Evolutionary conservation across 73 alveolate genomes (phyloP), one percentile per base, ranked within the genome.

Genomic region (Blepharisma stoltei): DNA sequence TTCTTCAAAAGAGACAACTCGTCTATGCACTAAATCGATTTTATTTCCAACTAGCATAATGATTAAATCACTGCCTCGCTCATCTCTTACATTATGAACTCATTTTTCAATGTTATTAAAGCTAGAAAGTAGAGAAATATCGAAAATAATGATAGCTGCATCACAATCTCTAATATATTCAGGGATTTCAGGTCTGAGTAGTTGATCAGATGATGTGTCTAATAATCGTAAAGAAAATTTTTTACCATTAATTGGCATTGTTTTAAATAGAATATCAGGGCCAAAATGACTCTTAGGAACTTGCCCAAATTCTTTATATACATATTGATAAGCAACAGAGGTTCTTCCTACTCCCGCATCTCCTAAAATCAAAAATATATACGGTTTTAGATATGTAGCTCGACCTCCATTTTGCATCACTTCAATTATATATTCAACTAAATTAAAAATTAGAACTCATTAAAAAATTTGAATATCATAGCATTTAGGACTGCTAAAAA

Each of bases 191-290:
- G 88, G 65, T 70, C 90, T 82, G 27, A 83, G 77, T 37, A 89
- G 83, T 50, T 83, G 82, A 76, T 76, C 38, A 50, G 54, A 44
- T 7, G 78, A 44, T 6, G 97, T 89, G 86, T 91, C 97, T 95
- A 96, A 91, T 43, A 91, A 78, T 80, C 89, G 88, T 18, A 91
- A 82, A 25, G 91, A 44, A 48, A 91, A 86, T 47, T 92, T 91
- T 71, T 86, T 79, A 54, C 86, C 95, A 83, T 96, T 98, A 54
- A 92, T 90, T 80, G 90, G 90, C 85, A 96, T 85, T 45, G 98
- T 94, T 91, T 97, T 94, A 43, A 98, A 93, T 88, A 97, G 85
- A 80, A 97, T 95, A 86, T 97, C 99, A 5, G 96, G 96, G 23
- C 99, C 99, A 50, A 97, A 96, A 46, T 98, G 90, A 6, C 99